Base-by-base conservation (phyloP, 78 protist genomes). In the Polysphondylium violaceum region DNA sequence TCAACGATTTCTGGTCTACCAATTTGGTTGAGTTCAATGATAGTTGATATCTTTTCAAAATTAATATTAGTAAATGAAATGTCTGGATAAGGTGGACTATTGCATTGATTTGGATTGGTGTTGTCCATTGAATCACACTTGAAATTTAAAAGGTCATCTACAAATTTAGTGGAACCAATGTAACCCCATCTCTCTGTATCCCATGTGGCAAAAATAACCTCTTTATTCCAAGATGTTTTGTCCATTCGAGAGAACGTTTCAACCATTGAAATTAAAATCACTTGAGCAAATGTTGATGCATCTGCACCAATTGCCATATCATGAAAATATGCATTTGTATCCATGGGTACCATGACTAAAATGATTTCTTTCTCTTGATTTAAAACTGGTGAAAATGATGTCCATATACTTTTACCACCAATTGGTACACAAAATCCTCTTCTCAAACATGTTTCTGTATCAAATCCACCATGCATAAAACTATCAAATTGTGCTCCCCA, bases 141-240 rank as follows among this genome's bases (percentile, higher is more conserved):
- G 64, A 59, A 60, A 31, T 61, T 63, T 17, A 47, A 27, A 9
- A 87, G 23, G 21, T 87, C 93, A 35, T 77, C 40, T 16, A 87
- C 76, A 16, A 87, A 75, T 29, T 71, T 75, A 0, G 64, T 64
- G 8, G 76, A 44, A 25, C 93, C 93, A 9, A 74, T 17, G 25
- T 87, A 87, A 23, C 93, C 93, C 93, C 93, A 87, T 19, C 76
- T 27, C 29, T 87, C 93, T 2, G 76, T 75, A 29, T 87, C 44
- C 72, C 68, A 87, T 5, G 50, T 14, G 5, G 93, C 93, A 31
- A 87, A 68, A 11, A 87, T 38, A 1, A 87, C 56, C 9, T 74
- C 55, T 16, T 25, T 35, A 47, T 76, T 19, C 81, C 69, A 74
- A 43, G 27, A 16, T 56, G 19, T 31, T 33, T 14, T 12, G 51